Percentiles rank a stretch among this genome's conserved stretches.
These are phyloP conservation scores for Phialophora chinensis DNA, from an alignment of 2,329 filamentous ascomycete genomes.

Conservation along the genomic window DNA sequence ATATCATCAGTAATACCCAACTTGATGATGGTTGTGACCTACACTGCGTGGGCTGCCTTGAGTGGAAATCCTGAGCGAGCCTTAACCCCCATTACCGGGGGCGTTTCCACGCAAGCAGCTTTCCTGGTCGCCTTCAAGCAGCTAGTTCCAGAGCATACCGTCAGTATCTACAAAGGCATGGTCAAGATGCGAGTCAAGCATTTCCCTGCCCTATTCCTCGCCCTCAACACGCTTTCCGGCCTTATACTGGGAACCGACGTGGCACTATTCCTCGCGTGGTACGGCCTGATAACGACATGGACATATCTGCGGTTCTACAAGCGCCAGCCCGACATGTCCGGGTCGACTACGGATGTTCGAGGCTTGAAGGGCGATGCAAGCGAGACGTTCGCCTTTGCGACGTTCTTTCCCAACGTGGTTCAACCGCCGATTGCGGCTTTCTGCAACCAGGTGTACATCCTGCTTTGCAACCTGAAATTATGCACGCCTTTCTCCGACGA, in stretches of 20 bases:
- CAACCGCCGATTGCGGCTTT: constrained; percentile 78
- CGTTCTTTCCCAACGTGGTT: constrained; percentile 87
- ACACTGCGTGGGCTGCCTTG: constrained; percentile 75
- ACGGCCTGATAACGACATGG: constrained; percentile 88
- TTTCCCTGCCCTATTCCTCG: constrained; percentile 75
- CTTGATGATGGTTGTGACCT: constrained; percentile 71
- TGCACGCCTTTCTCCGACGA: constrained; percentile 85
- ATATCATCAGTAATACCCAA: constrained; percentile 82
- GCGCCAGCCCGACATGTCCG: constrained; percentile 60
- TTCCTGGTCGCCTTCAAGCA: constrained; percentile 98
- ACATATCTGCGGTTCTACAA: constrained; percentile 97
- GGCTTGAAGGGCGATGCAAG: constrained; percentile 85
- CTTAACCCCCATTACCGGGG: constrained; percentile 82
- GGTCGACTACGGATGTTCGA: constrained; percentile 58
- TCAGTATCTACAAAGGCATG: constrained; percentile 87
- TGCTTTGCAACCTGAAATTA: constrained; percentile 75
- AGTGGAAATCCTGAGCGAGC: constrained; percentile 51
- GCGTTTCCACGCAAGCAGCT: constrained; percentile 84
- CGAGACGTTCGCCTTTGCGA: constrained; percentile 93
- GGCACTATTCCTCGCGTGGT: constrained; percentile 77
- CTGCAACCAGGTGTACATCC: constrained; percentile 74
- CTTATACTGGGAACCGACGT: constrained; percentile 72
- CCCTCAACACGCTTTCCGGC: constrained; percentile 72
- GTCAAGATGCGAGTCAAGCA: constrained; percentile 86
- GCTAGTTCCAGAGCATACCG: constrained; percentile 94